Evolutionary conservation across 2,329 filamentous ascomycete species (phyloP).

Genomic region (Septoria petroselini): DNA sequence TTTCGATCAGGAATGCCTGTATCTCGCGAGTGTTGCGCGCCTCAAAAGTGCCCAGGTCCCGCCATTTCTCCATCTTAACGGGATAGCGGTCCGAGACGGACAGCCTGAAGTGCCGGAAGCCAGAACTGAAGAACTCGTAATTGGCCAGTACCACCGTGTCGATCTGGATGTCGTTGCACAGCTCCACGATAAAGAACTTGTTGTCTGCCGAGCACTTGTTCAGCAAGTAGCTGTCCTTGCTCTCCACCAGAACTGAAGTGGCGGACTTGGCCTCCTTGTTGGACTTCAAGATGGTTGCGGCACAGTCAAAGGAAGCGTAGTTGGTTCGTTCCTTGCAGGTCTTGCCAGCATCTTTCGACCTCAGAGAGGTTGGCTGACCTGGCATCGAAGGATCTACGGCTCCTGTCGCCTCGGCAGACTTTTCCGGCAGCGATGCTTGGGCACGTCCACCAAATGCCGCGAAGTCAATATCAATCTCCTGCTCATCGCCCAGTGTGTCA

Average conservation of each 20-base stretch:
- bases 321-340: constrained; percentile 98
- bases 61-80: constrained; percentile 89
- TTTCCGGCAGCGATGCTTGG: constrained; percentile 11
- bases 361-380: constrained; percentile 41
- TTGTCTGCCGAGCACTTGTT: constrained; percentile 82
- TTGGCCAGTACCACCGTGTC: constrained; percentile 97
- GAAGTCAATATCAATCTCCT: constrained; percentile 77
- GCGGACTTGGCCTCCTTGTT: constrained; percentile 82
- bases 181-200: constrained; percentile 91
- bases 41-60: constrained; percentile 80
- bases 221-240: constrained; percentile 98
- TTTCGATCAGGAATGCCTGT: constrained; percentile 89
- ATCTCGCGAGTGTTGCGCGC: constrained; percentile 90
- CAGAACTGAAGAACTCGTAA: constrained; percentile 98
- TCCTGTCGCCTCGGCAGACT: constrained; percentile 8
- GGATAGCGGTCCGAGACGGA: constrained; percentile 94
- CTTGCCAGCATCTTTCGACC: constrained; percentile 90
- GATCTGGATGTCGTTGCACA: constrained; percentile 81
- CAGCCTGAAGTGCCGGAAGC: constrained; percentile 84
- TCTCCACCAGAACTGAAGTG: constrained; percentile 86
- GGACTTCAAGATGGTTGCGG: constrained; percentile 87
- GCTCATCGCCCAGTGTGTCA: constrained; percentile 80
- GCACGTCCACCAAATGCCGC: constrained; percentile 56
- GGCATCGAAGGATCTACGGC: constrained; percentile 5
- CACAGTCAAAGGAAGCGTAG: constrained; percentile 95